Evolutionary conservation across 345 rosid species (phyloP).

Genomic region (Jatropha curcas): DNA sequence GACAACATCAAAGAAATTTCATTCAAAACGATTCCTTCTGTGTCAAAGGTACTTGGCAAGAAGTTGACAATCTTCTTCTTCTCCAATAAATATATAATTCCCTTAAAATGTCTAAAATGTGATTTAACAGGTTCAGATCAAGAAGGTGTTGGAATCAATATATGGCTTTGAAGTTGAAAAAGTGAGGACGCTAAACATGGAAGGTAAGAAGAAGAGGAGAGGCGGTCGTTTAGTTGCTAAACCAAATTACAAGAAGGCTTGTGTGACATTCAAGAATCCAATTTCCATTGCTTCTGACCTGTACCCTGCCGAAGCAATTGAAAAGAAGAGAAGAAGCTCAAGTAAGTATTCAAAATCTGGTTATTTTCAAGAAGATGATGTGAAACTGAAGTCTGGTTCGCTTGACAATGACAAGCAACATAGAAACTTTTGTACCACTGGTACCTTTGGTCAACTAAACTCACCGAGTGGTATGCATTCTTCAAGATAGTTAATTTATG

Average conservation of each 20-base stretch:
- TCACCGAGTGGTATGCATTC: background rate
- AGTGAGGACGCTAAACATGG: slow-evolving; percentile 35
- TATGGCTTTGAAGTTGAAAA: slow-evolving; percentile 28
- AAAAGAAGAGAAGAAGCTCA: background rate
- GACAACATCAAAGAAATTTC: slow-evolving; percentile 28
- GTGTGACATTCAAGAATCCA: slow-evolving; percentile 26
- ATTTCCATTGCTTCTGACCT: slow-evolving; percentile 2
- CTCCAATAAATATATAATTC: no score
- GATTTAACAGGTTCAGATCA: slow-evolving; percentile 26
- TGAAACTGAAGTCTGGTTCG: background rate
- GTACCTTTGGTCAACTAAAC: background rate
- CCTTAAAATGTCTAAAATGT: no score
- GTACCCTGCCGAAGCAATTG: background rate
- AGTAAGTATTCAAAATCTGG: no score
- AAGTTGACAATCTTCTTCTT: background rate
- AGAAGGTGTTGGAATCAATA: slow-evolving; percentile 15
- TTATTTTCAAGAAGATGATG: background rate
- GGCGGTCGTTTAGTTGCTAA: slow-evolving; percentile 17
- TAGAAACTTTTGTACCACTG: background rate
- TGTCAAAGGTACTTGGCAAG: slow-evolving; percentile 14
- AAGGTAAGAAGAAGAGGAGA: slow-evolving; percentile 33
- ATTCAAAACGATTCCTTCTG: slow-evolving; percentile 30
- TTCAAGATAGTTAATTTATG: background rate
- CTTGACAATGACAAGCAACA: background rate
- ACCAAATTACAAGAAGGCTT: slow-evolving; percentile 33